Base-by-base conservation (phyloP, 129 eudicot species). In the Flaveria sonorensis region DNA sequence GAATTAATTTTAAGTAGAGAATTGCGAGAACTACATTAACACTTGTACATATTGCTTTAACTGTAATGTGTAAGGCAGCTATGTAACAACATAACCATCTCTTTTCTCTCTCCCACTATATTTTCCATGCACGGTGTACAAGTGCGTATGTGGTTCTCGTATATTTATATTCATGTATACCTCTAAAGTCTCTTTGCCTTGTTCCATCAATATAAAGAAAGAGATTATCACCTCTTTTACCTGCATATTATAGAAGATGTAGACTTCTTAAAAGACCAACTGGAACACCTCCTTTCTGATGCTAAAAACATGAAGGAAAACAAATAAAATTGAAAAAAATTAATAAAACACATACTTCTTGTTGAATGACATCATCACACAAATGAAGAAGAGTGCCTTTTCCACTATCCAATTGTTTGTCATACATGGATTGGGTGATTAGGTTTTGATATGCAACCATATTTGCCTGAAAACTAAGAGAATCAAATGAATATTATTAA, bases 331-430 rank as follows among this genome's bases (percentile, higher is more conserved):
- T 1, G 19, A 16, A 10, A 21, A 7, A 59, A 14, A 8, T 21
- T 16, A 40, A 11, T 42, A 40, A 14, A 65, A 56, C 21, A 70
- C 89, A 87, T 78, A 89, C 98, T 87, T 93, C 98, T 78, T 93
- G 98, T 77, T 93, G 98, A 81, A 93, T 89, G 23, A 93, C 98
- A 68, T 93, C 97, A 86, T 93, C 98, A 48, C 98, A 93, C 71
- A 93, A 80, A 82, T 93, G 97, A 81, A 90, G 98, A 84, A 93
- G 97, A 79, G 98, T 93, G 84, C 97, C 97, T 76, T 72, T 89
- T 85, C 98, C 98, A 75, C 97, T 93, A 79, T 93, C 97, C 64
- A 93, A 76, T 72, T 93, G 98, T 80, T 93, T 93, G 79, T 93
- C 98, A 72, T 93, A 93, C 98, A 93, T 93, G 71, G 98, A 93